Base-by-base conservation (phyloP, 306 rosid genomes). In the Cercis canadensis region DNA sequence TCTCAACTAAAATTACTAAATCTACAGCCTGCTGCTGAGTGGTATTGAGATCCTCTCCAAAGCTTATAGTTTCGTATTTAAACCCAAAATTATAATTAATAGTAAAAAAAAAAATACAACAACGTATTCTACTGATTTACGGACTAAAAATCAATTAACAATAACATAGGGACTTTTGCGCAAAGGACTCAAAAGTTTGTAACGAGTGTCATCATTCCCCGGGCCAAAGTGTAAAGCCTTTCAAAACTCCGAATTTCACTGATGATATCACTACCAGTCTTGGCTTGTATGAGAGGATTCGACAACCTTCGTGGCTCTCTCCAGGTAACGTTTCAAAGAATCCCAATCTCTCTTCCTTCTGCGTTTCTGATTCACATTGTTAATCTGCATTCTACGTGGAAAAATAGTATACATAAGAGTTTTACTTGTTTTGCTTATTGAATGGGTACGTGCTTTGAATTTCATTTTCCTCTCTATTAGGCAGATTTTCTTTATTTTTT, bases 171-270 rank as follows among this genome's bases (percentile, higher is more conserved):
- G 29, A 24, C 29, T 24, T 24, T 24, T 24, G 2, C 29, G 3
- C 15, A 44, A 44, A 67, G 13, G 54, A n/a, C 14, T 36, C 43
- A 45, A 36, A 33, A 31, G 12, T 50, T 33, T 49, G 34, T 65
- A 72, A 77, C 72, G 45, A 64, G 43, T 46, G 64, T 49, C 83
- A 17, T 73, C 47, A 36, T 52, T 73, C 41, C 5, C 75, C 32
- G 6, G 11, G 46, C 47, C 65, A 8, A 70, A 65, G 45, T 31
- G 70, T 52, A 5, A 37, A 53, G 19, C 72, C 29, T 36, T 49
- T 56, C 5, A 61, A 37, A 45, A 44, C 31, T 45, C 40, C 57
- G 64, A 70, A 34, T 70, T 64, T 63, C 69, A 8, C 33, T 45
- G 51, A 52, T 9, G 46, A 45, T 18, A 19, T 17, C 40, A 59